phyloP scores from a whole-genome alignment of 148 eudicot genomes.

The Amaranthus hypochondriacus region DNA sequence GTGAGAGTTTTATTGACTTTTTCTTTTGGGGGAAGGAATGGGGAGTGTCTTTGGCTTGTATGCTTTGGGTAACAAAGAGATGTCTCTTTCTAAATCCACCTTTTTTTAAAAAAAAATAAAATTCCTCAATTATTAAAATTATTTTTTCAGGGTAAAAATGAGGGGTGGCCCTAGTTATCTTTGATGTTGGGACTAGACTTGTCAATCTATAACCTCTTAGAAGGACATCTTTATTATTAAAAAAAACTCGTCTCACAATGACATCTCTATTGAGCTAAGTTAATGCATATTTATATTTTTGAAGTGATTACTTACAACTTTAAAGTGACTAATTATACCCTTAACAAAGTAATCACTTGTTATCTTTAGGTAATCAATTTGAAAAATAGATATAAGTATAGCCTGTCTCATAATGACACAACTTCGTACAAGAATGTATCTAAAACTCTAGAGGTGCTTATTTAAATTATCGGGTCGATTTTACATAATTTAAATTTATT shows the following conservation, averaged over 20 bases:
- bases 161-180: slow-evolving; percentile 13
- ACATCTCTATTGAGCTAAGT: too few species aligned
- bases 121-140: not conserved
- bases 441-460: too few species aligned
- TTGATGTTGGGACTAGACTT: slow-evolving; percentile 12
- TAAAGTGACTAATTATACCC: too few species aligned
- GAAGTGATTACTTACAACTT: too few species aligned
- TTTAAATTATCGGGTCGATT: too few species aligned
- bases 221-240: not conserved
- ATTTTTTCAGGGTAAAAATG: not conserved
- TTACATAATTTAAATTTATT: too few species aligned
- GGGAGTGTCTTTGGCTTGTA: slow-evolving; percentile 15
- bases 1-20: not conserved
- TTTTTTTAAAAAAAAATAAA: not conserved
- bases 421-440: too few species aligned
- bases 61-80: slow-evolving; percentile 25
- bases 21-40: not conserved
- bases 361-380: too few species aligned
- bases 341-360: too few species aligned
- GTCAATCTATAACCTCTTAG: not conserved
- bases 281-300: too few species aligned
- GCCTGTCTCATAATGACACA: too few species aligned
- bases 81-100: slow-evolving; percentile 18
- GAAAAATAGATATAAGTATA: too few species aligned
- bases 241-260: not conserved